Base-by-base conservation (phyloP, 2,329 filamentous ascomycete species). In the Clonostachys rosea region DNA sequence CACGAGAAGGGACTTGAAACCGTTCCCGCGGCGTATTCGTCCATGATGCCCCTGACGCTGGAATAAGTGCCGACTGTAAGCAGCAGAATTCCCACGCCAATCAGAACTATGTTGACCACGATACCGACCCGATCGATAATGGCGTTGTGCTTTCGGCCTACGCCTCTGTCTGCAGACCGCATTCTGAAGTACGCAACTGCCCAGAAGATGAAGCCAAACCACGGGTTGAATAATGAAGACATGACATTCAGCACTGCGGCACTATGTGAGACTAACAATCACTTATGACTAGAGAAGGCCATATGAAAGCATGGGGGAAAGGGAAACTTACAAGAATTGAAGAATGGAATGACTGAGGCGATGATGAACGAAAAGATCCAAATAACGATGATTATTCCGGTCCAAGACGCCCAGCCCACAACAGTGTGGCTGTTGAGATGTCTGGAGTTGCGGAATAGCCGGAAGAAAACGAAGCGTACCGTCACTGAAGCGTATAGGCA, bases 161-260 rank as follows among this genome's bases (percentile, higher is more conserved):
- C 74, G 1, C 71, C 67, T 3, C 75, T 60, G 7, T 89, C 85
- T 2, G 79, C 85, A 17, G 70, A 70, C 43, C 87, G 77, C 86
- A 92, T 89, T 47, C 86, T 79, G 59, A 91, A 79, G 60, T 89
- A 92, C 1, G 87, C 88, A 2, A 89, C 78, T 12, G 86, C 88
- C 88, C 88, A 96, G 74, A 96, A 96, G 60, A 96, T 95, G 74
- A 96, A 96, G 20, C 91, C 91, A 58, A 92, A 92, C 76, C 91
- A 92, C 46, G 87, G 92, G 68, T 96, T 90, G 61, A 96, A 96
- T 2, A 96, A 78, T 5, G 89, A 89, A n/a, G 84, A 87, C 85
- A 91, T 88, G 51, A 90, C 73, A 5, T 83, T 84, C n/a, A 83
- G 66, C 3, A 84, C 76, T 79, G 37, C 37, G 24, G 24, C 9